These are phyloP conservation scores for Begonia fuchsioides DNA, from an alignment of 306 rosid genomes.

Conservation along the genomic window DNA sequence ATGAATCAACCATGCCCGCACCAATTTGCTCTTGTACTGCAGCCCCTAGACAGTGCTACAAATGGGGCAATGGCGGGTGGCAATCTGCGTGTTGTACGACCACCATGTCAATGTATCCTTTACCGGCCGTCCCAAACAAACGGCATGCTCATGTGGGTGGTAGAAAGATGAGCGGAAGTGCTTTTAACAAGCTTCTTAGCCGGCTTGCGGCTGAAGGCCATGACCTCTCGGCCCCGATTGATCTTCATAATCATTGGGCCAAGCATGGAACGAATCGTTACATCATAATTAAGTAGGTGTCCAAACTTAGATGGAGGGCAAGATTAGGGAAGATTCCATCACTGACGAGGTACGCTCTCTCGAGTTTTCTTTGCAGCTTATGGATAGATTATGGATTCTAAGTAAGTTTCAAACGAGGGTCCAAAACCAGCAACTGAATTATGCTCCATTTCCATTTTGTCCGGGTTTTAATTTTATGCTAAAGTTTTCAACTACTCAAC, in stretches of 20 bases:
- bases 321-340: not conserved
- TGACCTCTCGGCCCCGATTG: constrained; percentile 84
- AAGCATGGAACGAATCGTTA: constrained; percentile 98
- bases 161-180: constrained; percentile 96
- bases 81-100: constrained; percentile 97
- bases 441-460: no score
- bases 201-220: constrained; percentile 90
- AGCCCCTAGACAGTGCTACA: constrained; percentile 76
- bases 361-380: not conserved
- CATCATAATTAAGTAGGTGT: constrained; percentile 72
- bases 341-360: constrained; percentile 5
- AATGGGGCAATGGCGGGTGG: constrained; percentile 99
- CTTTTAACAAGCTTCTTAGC: constrained; percentile 83
- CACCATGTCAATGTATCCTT: constrained; percentile 77
- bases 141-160: constrained; percentile 92
- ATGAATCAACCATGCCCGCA: constrained; percentile 92
- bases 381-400: no score
- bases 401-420: no score
- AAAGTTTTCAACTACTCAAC: no score
- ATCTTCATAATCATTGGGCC: constrained; percentile 94
- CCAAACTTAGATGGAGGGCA: not conserved
- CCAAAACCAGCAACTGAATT: no score
- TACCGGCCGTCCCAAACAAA: constrained; percentile 95
- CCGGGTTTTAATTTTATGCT: no score
- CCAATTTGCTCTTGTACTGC: constrained; percentile 94